Evolutionary conservation across 768 basidiomycete genomes (phyloP).

Genomic region (Harrya chromipes): DNA sequence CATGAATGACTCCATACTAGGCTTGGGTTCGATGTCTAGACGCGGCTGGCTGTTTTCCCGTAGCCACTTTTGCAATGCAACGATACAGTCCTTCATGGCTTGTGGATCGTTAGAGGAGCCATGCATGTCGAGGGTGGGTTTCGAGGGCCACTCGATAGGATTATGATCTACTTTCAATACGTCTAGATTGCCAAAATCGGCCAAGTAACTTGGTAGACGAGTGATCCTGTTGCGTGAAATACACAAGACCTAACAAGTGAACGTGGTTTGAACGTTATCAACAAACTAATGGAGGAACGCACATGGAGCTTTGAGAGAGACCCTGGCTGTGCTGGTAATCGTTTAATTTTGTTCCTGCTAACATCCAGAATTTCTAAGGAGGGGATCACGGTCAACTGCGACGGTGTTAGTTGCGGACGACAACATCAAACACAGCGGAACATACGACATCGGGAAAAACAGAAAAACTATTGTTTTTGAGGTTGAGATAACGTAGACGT

Average conservation of each 20-base stretch:
- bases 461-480: conserved; percentile 80
- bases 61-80: conserved; percentile 72
- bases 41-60: conserved; percentile 42
- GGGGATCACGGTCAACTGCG: conserved; percentile 76
- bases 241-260: conserved; percentile 65
- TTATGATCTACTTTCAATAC: conserved; percentile 88
- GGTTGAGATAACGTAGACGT: conserved; percentile 78
- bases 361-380: conserved; percentile 93
- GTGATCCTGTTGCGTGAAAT: conserved; percentile 83
- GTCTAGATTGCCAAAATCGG: conserved; percentile 66
- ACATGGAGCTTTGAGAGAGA: conserved; percentile 74
- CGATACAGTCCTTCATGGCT: conserved; percentile 70
- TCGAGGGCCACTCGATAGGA: conserved; percentile 92
- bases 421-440: conserved; percentile 16
- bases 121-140: conserved; percentile 45
- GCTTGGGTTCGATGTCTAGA: conserved; percentile 30
- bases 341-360: conserved; percentile 85
- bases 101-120: conserved; percentile 44
- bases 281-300: conserved; percentile 18
- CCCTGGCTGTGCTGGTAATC: conserved; percentile 77
- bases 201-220: conserved; percentile 74
- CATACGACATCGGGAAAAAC: conserved; percentile 86
- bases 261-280: not conserved
- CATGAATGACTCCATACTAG: conserved; percentile 49
- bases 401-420: conserved; percentile 8